A percentile compares a stretch with the other conserved stretches of the same genome.
Evolutionary conservation across 257 asterid genomes (phyloP).

Genomic region (Solanum sejunctum): DNA sequence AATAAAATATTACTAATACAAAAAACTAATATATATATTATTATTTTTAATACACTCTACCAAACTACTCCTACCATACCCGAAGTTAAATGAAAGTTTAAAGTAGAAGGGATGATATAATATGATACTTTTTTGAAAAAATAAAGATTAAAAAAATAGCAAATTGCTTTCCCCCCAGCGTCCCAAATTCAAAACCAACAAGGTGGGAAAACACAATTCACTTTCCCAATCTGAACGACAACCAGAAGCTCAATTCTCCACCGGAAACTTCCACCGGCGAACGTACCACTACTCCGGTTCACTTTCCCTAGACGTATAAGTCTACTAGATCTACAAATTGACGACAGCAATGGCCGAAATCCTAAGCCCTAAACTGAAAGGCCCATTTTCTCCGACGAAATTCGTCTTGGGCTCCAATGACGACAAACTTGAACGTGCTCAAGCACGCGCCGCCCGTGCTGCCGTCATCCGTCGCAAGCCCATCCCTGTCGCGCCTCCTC

Average conservation of each 20-base stretch:
- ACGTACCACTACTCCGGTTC: not conserved
- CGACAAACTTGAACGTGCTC: conserved; percentile 88
- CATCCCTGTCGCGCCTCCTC: conserved; percentile 6
- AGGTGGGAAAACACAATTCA: not conserved
- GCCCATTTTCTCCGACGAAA: conserved; percentile 56
- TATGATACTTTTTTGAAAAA: not conserved
- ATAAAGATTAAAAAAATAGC: not conserved
- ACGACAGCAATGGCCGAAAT: conserved; percentile 40
- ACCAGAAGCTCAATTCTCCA: not conserved
- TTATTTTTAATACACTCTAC: too few species aligned
- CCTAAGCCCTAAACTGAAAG: conserved; percentile 66
- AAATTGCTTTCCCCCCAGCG: not conserved
- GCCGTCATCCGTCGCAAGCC: conserved; percentile 79
- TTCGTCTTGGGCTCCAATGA: conserved; percentile 78
- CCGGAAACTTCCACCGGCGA: not conserved
- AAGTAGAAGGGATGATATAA: too few species aligned
- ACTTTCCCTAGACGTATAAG: not conserved
- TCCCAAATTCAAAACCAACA: not conserved
- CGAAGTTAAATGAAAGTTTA: too few species aligned
- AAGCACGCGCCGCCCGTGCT: conserved; percentile 94
- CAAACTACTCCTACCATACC: too few species aligned
- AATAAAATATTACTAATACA: too few species aligned
- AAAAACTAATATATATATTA: too few species aligned
- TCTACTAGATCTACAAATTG: not conserved
- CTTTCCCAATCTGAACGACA: not conserved